phyloP scores from a whole-genome alignment of 2,329 filamentous ascomycete species.

The Xylariaceae sp. region DNA sequence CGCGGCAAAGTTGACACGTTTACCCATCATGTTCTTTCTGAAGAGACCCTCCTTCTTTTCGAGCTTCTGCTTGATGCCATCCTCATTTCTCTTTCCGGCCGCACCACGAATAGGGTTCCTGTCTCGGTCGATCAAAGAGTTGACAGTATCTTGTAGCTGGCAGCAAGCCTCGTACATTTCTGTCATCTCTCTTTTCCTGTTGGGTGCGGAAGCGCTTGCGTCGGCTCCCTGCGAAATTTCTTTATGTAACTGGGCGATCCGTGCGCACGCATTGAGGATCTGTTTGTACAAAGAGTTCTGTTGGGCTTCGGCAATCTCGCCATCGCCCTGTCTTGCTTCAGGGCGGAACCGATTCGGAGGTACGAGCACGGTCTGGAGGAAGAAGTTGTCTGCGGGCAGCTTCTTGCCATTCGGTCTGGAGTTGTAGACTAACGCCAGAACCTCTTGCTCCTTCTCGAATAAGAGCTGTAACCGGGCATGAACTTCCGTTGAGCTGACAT shows the following conservation, averaged over 20 bases:
- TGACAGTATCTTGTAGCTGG: slow-evolving; percentile 81
- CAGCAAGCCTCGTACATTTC: slow-evolving; percentile 79
- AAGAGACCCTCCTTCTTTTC: slow-evolving; percentile 99
- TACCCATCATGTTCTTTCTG: slow-evolving; percentile 99
- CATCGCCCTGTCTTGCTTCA: slow-evolving; percentile 73
- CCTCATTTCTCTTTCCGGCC: slow-evolving; percentile 73
- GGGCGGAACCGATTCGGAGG: slow-evolving; percentile 90
- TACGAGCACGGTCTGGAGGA: slow-evolving; percentile 78
- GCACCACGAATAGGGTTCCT: slow-evolving; percentile 76
- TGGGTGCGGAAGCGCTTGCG: slow-evolving; percentile 27
- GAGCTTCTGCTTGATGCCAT: slow-evolving; percentile 94
- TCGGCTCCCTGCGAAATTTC: slow-evolving; percentile 50
- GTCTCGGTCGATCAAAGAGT: slow-evolving; percentile 85
- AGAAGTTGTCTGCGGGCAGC: slow-evolving; percentile 86
- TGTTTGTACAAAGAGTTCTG: slow-evolving; percentile 85
- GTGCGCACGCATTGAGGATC: slow-evolving; percentile 70
- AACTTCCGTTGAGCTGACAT: slow-evolving; percentile 78
- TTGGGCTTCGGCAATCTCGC: slow-evolving; percentile 78
- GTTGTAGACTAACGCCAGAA: slow-evolving; percentile 80
- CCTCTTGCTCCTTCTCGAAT: slow-evolving; percentile 81
- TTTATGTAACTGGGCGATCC: slow-evolving; percentile 67
- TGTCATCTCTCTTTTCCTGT: slow-evolving; percentile 57
- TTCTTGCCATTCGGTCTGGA: slow-evolving; percentile 60
- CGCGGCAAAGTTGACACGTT: slow-evolving; percentile 97
- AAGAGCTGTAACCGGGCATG: slow-evolving; percentile 70